Evolutionary conservation across 2,329 filamentous ascomycete species (phyloP), one percentile per base, ranked within the genome.

Genomic region (Apiospora sp.): DNA sequence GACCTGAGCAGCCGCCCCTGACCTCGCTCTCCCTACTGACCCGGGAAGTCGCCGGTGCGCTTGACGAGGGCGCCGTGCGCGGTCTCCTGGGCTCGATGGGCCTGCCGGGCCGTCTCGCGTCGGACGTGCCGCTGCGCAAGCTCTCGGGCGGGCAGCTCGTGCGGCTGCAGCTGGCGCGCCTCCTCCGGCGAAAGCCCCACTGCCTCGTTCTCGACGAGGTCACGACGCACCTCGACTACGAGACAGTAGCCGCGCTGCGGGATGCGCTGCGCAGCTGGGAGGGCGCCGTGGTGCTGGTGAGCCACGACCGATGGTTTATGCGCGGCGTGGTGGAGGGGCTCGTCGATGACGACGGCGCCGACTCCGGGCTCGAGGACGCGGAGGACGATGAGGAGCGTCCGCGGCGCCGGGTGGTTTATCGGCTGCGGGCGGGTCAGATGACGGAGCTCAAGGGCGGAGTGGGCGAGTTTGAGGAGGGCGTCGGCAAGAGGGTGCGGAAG

Each of bases 281-380:
- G 71, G 94, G 94, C 0, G 94, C 93, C 0, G 87, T 96, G 4
- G 83, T 97, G 51, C 83, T 96, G 6, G 92, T 96, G 5, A 94
- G 91, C 48, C 94, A 97, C 83, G 94, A 97, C 80, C 87, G 94
- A 44, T 97, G 93, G 87, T 92, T 97, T 77, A 88, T 96, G 83
- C 88, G 92, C 67, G 91, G 90, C 2, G 93, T 93, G 0, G 86
- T 96, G 0, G 92, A 94, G 79, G 92, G 92, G 0, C 81, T 88
- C 67, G 77, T 76, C n/a, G 81, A 83, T 61, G 81, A 83, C 19
- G 84, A 83, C 27, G 79, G 78, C 1, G 80, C 82, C n/a, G 82
- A 80, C 2, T 81, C 77, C n/a, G 49, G 19, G 22, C n/a, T 6
- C 30, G 34, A 41, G 19, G 22, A 14, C 3, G 19, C 84, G 22